These are phyloP conservation scores for Calonectria naviculata DNA, from an alignment of 2,329 filamentous ascomycete species.

Conservation along the genomic window DNA sequence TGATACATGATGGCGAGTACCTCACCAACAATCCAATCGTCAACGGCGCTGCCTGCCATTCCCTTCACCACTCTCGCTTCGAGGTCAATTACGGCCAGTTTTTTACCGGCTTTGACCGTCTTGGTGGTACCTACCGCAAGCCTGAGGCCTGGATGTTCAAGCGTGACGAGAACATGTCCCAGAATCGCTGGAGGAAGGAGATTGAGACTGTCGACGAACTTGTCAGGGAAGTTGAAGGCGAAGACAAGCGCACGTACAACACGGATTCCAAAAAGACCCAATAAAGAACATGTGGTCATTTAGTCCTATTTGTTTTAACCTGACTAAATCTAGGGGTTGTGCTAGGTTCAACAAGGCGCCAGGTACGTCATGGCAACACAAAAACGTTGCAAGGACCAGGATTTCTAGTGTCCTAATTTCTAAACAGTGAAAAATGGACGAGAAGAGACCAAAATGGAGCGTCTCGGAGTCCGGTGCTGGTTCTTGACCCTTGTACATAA, in stretches of 20 bases:
- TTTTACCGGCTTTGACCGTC: conserved; percentile 89
- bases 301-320: not conserved
- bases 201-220: conserved; percentile 80
- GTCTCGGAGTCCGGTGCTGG: not conserved
- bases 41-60: conserved; percentile 94
- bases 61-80: conserved; percentile 72
- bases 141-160: conserved; percentile 88
- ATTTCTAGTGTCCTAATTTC: not conserved
- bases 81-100: conserved; percentile 90
- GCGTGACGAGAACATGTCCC: conserved; percentile 86
- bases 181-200: conserved; percentile 84
- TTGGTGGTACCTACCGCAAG: conserved; percentile 87
- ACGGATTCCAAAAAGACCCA: conserved; percentile 56
- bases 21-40: conserved; percentile 89
- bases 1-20: conserved; percentile 97
- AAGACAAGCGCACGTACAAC: conserved; percentile 62
- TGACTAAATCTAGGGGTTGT: not conserved
- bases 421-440: not conserved
- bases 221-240: conserved; percentile 75
- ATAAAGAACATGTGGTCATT: conserved; percentile 14
- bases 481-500: conserved; percentile 30
- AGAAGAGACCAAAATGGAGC: not conserved
- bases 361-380: not conserved
- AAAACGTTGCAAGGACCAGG: not conserved
- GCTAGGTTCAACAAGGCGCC: not conserved